These are phyloP conservation scores for Trichophaea hybrida DNA, from an alignment of 2,329 filamentous ascomycete species.

Conservation along the genomic window DNA sequence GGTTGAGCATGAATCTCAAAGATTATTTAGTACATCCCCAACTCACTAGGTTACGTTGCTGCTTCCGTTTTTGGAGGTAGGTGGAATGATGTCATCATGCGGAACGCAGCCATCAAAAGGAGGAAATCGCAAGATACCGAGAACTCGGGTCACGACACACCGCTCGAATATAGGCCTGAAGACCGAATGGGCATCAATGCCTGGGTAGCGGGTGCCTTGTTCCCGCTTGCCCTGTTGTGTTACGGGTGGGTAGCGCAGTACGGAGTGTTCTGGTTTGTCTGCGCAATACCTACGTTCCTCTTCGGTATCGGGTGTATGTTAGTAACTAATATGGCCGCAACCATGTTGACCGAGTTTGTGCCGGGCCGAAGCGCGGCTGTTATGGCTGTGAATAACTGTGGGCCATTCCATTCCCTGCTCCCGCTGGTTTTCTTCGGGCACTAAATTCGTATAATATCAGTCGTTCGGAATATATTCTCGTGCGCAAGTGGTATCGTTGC, in stretches of 20 bases:
- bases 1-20: too few species aligned
- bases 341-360: constrained; percentile 78
- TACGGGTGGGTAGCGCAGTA: constrained; percentile 62
- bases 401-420: neutral
- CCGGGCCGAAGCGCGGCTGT: constrained; percentile 54
- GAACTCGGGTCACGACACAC: constrained; percentile 34
- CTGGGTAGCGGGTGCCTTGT: constrained; percentile 57
- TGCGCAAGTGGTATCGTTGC: constrained; percentile 57
- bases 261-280: constrained; percentile 48
- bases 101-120: constrained; percentile 49
- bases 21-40: constrained; percentile 47
- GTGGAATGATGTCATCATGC: constrained; percentile 74
- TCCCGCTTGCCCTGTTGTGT: constrained; percentile 55
- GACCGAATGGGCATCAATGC: constrained; percentile 74
- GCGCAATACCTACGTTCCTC: constrained; percentile 52
- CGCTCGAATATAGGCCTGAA: constrained; percentile 54
- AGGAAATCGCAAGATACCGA: neutral
- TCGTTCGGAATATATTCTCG: constrained; percentile 62
- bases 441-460: constrained; percentile 5
- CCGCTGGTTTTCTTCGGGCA: neutral
- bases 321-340: constrained; percentile 58
- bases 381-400: constrained; percentile 62
- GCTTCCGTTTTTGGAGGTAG: constrained; percentile 54
- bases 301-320: constrained; percentile 70
- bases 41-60: constrained; percentile 56